A percentile compares a stretch with the other conserved stretches of the same genome.
phyloP scores from a whole-genome alignment of 164 flowering plant genomes.

The Platanus orientalis region DNA sequence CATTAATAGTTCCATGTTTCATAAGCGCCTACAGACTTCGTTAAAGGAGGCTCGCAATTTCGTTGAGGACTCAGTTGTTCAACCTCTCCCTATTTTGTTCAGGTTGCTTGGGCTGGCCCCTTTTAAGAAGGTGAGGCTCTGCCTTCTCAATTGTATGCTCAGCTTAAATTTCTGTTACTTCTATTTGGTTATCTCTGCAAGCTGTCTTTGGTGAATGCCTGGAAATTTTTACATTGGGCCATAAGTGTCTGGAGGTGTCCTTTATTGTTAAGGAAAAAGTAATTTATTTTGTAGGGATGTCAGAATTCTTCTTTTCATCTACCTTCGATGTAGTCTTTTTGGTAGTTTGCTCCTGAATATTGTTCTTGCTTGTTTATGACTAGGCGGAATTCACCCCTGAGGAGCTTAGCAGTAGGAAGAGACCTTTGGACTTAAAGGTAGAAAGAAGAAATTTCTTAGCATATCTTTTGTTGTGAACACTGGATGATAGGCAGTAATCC shows the following conservation, averaged over 20 bases:
- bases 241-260: not conserved
- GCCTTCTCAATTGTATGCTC: not conserved
- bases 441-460: not conserved
- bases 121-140: conserved; percentile 61
- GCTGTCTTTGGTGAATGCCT: not conserved
- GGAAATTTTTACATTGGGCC: not conserved
- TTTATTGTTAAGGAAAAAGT: not conserved
- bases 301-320: not conserved
- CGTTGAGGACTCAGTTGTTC: conserved; percentile 59
- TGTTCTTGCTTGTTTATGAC: conserved; percentile 13
- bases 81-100: conserved; percentile 85
- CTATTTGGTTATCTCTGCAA: not conserved
- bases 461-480: not conserved
- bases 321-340: not conserved
- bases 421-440: conserved; percentile 68
- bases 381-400: conserved; percentile 94
- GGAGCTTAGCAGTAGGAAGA: conserved; percentile 67
- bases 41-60: conserved; percentile 48
- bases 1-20: conserved; percentile 78
- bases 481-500: conserved; percentile 9
- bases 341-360: not conserved
- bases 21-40: conserved; percentile 51
- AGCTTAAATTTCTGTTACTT: not conserved
- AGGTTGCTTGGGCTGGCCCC: conserved; percentile 72
- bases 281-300: not conserved